Percentiles rank a stretch among this genome's conserved stretches.
Conservation (phyloP, 495 filamentous ascomycete genomes). For the Xylona heveae region DNA sequence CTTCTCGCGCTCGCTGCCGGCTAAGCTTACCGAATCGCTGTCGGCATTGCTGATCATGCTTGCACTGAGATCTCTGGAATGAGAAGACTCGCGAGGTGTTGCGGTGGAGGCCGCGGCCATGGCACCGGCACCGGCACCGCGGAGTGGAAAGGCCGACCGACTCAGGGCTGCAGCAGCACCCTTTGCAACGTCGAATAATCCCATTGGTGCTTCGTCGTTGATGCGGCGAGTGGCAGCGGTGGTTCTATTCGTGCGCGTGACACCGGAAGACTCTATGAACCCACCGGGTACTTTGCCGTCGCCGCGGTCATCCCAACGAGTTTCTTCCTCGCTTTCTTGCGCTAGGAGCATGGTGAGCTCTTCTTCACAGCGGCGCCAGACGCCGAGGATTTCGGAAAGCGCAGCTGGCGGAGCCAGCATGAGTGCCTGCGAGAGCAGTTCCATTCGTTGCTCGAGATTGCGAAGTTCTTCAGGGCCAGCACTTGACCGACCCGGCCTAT, state of each 20-base stretch:
- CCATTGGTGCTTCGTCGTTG: constrained; percentile 75
- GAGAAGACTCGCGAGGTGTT: constrained; percentile 1
- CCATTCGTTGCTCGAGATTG: constrained; percentile 65
- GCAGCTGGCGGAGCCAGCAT: constrained; percentile 57
- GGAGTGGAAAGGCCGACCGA: constrained; percentile 36
- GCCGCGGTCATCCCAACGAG: constrained; percentile 46
- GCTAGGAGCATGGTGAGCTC: constrained; percentile 49
- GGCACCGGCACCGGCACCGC: constrained; percentile 9
- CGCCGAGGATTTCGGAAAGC: constrained; percentile 64
- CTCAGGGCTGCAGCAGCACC: constrained; percentile 58
- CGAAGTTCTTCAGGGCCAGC: constrained; percentile 30
- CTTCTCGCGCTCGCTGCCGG: constrained; percentile 16
- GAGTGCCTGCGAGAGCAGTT: constrained; percentile 70
- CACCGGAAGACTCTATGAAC: constrained; percentile 24
- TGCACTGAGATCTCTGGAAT: neutral
- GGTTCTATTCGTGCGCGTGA: too few species aligned
- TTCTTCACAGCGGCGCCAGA: constrained; percentile 74
- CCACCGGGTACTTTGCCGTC: constrained; percentile 46
- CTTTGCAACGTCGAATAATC: constrained; percentile 76
- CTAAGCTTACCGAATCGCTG: constrained; percentile 10
- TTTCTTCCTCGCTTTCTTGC: constrained; percentile 52
- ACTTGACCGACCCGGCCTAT: constrained; percentile 27
- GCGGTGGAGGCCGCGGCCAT: constrained; percentile 3
- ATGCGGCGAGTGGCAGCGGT: constrained; percentile 5
- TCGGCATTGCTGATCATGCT: constrained; percentile 16